A percentile compares a stretch with the other conserved stretches of the same genome.
Conservation (phyloP, 2,329 filamentous ascomycete species). For the Xylaria hypoxylon region DNA sequence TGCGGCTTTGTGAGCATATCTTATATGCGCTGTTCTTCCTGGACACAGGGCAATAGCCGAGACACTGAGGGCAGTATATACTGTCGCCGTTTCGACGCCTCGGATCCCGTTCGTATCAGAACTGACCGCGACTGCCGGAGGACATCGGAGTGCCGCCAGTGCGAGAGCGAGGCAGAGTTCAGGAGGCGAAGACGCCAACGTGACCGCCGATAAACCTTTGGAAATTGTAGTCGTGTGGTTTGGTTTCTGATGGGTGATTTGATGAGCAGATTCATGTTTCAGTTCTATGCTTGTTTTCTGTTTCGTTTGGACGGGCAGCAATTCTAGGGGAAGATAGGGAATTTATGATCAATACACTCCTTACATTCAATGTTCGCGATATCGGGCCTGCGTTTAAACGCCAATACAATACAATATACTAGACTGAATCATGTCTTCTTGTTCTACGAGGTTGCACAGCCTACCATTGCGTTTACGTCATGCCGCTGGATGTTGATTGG, state of each 20-base stretch:
- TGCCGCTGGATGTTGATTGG: not conserved
- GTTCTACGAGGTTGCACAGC: not conserved
- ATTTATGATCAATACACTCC: not conserved
- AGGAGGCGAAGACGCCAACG: no score
- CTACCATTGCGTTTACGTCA: not conserved
- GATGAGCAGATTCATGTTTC: not conserved
- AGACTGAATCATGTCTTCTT: not conserved
- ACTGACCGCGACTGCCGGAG: not conserved
- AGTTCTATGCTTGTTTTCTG: not conserved
- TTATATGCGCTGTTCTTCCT: not conserved
- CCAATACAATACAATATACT: not conserved
- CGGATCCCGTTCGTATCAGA: not conserved
- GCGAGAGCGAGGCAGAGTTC: no score
- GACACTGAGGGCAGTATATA: not conserved
- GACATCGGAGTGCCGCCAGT: not conserved
- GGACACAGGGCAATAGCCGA: not conserved
- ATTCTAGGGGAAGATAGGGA: not conserved
- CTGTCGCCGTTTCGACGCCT: not conserved
- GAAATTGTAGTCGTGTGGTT: no score
- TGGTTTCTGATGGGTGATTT: not conserved
- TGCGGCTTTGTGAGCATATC: not conserved
- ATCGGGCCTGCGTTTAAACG: not conserved
- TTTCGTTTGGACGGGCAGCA: not conserved
- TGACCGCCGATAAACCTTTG: no score
- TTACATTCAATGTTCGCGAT: not conserved